Evolutionary conservation across 768 basidiomycete species (phyloP).

Genomic region (Ephemerocybe angulata): DNA sequence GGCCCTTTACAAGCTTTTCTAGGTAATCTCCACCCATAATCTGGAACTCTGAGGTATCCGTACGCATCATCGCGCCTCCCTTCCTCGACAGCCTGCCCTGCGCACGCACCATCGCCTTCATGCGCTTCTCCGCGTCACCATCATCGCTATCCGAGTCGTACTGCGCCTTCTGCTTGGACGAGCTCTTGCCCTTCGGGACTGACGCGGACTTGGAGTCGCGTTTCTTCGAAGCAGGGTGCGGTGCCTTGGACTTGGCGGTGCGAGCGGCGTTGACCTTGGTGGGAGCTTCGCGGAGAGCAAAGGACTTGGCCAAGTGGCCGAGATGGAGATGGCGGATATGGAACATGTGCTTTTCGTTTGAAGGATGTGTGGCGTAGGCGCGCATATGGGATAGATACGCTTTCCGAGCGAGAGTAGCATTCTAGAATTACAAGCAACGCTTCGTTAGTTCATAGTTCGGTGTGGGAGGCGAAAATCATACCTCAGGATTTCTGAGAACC

Average conservation of each 20-base stretch:
- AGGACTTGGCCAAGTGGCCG: slow-evolving; percentile 91
- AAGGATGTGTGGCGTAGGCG: slow-evolving; percentile 95
- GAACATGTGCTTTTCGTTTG: slow-evolving; percentile 94
- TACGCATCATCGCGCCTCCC: slow-evolving; percentile 69
- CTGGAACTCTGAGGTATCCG: slow-evolving; percentile 74
- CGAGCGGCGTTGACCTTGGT: slow-evolving; percentile 38
- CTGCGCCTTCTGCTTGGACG: slow-evolving; percentile 15
- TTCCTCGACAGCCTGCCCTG: slow-evolving; percentile 81
- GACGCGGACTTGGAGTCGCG: not conserved
- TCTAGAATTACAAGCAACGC: slow-evolving; percentile 42
- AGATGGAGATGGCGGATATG: slow-evolving; percentile 92
- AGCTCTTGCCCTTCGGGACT: not conserved
- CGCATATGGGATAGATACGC: slow-evolving; percentile 92
- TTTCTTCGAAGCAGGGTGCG: slow-evolving; percentile 13
- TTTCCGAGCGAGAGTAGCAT: slow-evolving; percentile 69
- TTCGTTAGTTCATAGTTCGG: not conserved
- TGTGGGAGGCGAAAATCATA: slow-evolving; percentile 25
- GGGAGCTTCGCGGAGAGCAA: slow-evolving; percentile 86
- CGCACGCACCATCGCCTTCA: slow-evolving; percentile 80
- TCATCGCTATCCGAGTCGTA: slow-evolving; percentile 39
- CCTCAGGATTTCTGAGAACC: slow-evolving; percentile 73
- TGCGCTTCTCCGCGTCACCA: slow-evolving; percentile 68
- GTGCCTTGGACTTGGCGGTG: slow-evolving; percentile 10
- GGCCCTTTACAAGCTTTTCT: slow-evolving; percentile 50
- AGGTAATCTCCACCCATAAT: slow-evolving; percentile 61